A percentile compares a stretch with the other conserved stretches of the same genome.
Evolutionary conservation across 192 early-diverging fungal genomes (phyloP).

Genomic region (Umbelopsis vinacea): DNA sequence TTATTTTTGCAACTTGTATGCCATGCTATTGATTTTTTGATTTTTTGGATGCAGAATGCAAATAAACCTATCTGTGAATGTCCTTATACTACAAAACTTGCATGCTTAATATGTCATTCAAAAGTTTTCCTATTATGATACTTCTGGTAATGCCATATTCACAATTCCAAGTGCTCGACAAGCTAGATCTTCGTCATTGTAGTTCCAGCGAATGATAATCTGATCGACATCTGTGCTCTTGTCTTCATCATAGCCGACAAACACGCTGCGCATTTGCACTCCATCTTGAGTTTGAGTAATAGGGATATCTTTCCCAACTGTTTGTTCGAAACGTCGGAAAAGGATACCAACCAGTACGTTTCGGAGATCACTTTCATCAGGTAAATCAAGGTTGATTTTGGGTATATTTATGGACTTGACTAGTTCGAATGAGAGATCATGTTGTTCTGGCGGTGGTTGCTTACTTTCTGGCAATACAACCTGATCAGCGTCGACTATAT

Average conservation of each 20-base stretch:
- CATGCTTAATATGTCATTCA: neutral
- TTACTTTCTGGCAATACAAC: neutral
- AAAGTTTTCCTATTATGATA: neutral
- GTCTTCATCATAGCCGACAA: constrained; percentile 11
- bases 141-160: constrained; percentile 36
- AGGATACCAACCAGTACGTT: constrained; percentile 11
- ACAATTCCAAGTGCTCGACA: constrained; percentile 60
- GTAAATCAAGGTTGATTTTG: constrained; percentile 1
- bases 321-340: neutral
- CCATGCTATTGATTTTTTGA: constrained; percentile 20
- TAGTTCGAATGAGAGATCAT: constrained; percentile 4
- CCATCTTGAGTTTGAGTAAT: constrained; percentile 3
- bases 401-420: constrained; percentile 18
- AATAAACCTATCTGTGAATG: constrained; percentile 23
- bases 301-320: constrained; percentile 7
- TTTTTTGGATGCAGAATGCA: constrained; percentile 24
- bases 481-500: neutral
- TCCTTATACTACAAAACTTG: neutral
- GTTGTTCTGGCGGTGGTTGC: neutral
- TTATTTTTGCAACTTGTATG: constrained; percentile 24
- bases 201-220: constrained; percentile 64
- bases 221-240: constrained; percentile 37
- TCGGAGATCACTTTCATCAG: neutral
- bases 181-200: constrained; percentile 69
- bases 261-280: constrained; percentile 22